Base-by-base conservation (phyloP, 257 asterid species). In the Linaria vulgaris region DNA sequence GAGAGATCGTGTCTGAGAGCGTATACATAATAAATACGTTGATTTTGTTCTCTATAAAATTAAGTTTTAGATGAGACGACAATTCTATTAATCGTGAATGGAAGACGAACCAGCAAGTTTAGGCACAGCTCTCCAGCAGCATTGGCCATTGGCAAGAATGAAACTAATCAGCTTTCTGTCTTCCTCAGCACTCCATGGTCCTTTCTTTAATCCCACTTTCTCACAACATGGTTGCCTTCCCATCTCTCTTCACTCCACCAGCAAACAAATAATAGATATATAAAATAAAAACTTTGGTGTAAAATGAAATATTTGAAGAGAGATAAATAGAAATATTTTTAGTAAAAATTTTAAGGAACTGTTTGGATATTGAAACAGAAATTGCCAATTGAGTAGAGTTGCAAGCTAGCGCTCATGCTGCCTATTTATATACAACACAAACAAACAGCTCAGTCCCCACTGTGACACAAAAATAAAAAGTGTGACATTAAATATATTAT, bases 121-220 rank as follows among this genome's bases (percentile, higher is more conserved):
- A 43, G 98, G 98, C 64, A 91, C 85, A 79, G 96, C 92, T 66
- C 98, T 83, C 98, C 98, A 91, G 79, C 96, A 91, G 76, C 96
- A 86, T 84, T 91, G 98, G 76, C 96, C 98, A 76, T 91, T 88
- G 39, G 68, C 71, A 30, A 86, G 85, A 34, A 91, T 86, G 85
- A 91, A 91, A 67, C 61, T 78, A 72, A 86, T 81, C 72, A 91
- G 91, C 37, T 88, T 91, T 76, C 80, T 79, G 73, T 91, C 98
- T 76, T 91, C 98, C 1, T 91, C 98, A 56, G 82, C 77, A 23
- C 96, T 88, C 98, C 98, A 91, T 45, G 98, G 96, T 44, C 98
- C 98, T 74, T 88, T 88, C 86, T 91, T 91, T 57, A 91, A 80
- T 61, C 98, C 98, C 19, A 88, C 89, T 75, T 86, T 91, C 65